Base-by-base conservation (phyloP, 257 asterid genomes). In the Ballota nigra region DNA sequence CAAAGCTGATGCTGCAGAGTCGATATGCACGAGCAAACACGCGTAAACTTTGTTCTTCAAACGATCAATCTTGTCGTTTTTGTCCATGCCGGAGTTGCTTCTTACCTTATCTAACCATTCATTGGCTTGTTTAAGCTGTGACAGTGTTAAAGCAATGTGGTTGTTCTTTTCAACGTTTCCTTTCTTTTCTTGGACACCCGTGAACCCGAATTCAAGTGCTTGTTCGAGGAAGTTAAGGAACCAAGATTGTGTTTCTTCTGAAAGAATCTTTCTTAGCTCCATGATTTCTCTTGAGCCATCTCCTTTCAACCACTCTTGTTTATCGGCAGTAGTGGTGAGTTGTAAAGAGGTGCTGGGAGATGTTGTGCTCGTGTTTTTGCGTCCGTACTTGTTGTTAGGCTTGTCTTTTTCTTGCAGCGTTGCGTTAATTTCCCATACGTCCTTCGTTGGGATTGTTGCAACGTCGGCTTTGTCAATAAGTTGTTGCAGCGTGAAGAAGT, bases 1-100 rank as follows among this genome's bases (percentile, higher is more conserved):
- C 83, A 93, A 75, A 72, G 98, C 97, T 75, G 83, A 75, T 29
- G 98, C 96, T 10, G 96, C 98, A 45, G 92, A 87, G 76, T 89
- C 96, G 36, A 89, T 86, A 63, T 93, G 93, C 76, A 83, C 69
- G 58, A 93, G 89, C 91, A 93, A 84, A 59, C 97, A 93, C 1
- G 87, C 70, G 66, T 93, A 92, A 16, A 88, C 84, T 71, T 91
- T 91, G 49, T 88, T 88, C 87, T 93, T 93, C 91, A 93, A 76
- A 33, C 83, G 74, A 24, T 87, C 90, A 34, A 90, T 53, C n/a
- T 58, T 86, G 66, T 83, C 87, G 7, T 49, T 73, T 66, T 81
- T 82, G 63, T 83, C 92, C 1, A 75, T 63, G 29, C 79, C 63
- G 7, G 80, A 66, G 11, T 75, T 77, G 72, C 80, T 45, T 60